These are phyloP conservation scores for Solanum raphanifolium DNA, from an alignment of 257 asterid genomes.

Conservation along the genomic window DNA sequence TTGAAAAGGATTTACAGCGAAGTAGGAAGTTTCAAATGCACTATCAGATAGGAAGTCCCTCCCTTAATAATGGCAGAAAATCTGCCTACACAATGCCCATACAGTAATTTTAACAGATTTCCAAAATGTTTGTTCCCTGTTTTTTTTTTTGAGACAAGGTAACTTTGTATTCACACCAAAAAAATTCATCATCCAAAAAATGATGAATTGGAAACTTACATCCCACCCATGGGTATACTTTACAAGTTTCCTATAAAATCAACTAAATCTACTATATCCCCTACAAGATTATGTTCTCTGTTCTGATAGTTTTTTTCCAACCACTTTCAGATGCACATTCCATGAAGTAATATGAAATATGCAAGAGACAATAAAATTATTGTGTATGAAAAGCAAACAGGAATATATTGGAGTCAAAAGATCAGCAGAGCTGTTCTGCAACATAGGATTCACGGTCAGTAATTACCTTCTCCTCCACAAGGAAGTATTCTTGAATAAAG, in stretches of 20 bases:
- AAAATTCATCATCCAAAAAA: too few species aligned
- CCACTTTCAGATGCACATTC: not conserved
- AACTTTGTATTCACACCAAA: too few species aligned
- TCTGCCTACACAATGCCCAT: not conserved
- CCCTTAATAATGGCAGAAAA: not conserved
- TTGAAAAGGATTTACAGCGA: not conserved
- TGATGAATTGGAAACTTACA: too few species aligned
- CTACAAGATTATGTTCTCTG: not conserved
- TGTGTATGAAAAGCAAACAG: not conserved
- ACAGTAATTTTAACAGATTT: not conserved
- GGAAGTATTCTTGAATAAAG: conserved; percentile 77
- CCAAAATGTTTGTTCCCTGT: not conserved
- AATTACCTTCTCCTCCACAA: conserved; percentile 80
- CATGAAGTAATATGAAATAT: not conserved
- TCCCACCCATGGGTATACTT: too few species aligned
- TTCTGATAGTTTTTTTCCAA: not conserved
- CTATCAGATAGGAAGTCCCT: not conserved
- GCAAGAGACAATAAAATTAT: not conserved
- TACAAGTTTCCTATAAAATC: too few species aligned
- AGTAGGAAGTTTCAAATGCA: not conserved
- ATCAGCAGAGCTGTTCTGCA: not conserved
- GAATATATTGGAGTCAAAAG: not conserved
- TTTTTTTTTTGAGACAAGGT: not conserved
- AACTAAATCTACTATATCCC: too few species aligned
- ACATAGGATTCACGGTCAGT: not conserved